Evolutionary conservation across 2,329 filamentous ascomycete genomes (phyloP).

Genomic region (Pyrenophora seminiperda): DNA sequence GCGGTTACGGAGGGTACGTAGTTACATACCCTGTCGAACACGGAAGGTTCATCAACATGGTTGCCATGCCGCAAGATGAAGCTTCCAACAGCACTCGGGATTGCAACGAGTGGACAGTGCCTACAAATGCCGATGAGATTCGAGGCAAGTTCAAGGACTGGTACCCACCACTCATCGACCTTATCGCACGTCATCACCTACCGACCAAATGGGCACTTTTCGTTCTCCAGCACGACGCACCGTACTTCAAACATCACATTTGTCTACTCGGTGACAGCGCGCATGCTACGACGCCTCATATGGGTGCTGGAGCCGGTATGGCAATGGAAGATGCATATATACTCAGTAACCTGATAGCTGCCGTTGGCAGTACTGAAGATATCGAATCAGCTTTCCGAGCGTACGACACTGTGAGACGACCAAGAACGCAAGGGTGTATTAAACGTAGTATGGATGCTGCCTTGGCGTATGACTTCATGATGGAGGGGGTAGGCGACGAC

Average conservation of each 20-base stretch:
- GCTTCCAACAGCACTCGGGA: constrained; percentile 11
- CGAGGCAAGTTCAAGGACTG: constrained; percentile 20
- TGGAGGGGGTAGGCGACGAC: constrained; percentile 25
- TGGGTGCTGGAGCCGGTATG: constrained; percentile 60
- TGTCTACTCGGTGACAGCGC: constrained; percentile 61
- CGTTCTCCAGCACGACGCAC: constrained; percentile 53
- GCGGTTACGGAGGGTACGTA: constrained; percentile 61
- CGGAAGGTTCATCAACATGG: constrained; percentile 60
- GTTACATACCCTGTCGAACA: constrained; percentile 65
- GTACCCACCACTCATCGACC: constrained; percentile 17
- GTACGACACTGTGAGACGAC: constrained; percentile 45
- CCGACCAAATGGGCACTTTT: constrained; percentile 60
- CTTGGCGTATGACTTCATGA: constrained; percentile 22
- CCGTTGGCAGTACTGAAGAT: constrained; percentile 4
- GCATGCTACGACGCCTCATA: constrained; percentile 58
- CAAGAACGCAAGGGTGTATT: constrained; percentile 46
- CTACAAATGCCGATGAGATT: constrained; percentile 26
- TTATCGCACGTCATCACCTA: constrained; percentile 17
- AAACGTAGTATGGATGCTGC: constrained; percentile 35
- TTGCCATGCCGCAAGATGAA: constrained; percentile 22
- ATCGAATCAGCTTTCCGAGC: constrained; percentile 44
- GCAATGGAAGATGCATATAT: constrained; percentile 60
- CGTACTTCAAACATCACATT: constrained; percentile 50
- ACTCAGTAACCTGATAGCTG: constrained; percentile 46
- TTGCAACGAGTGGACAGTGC: constrained; percentile 24